Conservation (phyloP, 2,329 filamentous ascomycete species). For the Pseudogymnoascus pannorum region DNA sequence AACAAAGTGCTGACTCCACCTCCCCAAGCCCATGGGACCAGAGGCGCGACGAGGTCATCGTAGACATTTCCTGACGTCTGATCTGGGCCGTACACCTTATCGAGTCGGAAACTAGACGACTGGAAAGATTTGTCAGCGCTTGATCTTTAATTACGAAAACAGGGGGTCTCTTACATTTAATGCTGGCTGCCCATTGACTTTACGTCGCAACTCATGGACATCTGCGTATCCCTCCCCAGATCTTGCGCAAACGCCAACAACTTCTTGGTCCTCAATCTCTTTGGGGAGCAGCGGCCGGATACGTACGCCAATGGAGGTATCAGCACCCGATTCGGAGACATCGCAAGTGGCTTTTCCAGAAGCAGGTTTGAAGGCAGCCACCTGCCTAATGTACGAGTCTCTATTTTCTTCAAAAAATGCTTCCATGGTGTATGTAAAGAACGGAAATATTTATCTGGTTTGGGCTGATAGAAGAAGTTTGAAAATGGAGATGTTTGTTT, state of each 20-base stretch:
- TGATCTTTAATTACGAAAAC: slow-evolving; percentile 1
- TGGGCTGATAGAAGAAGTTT: not conserved
- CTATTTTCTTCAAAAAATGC: not conserved
- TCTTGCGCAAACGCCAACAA: not conserved
- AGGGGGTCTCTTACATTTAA: not conserved
- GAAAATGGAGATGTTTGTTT: not conserved
- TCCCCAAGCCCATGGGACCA: slow-evolving; percentile 39
- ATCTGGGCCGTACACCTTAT: slow-evolving; percentile 13
- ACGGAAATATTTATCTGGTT: not conserved
- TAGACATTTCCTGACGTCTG: slow-evolving; percentile 17
- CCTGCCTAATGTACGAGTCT: not conserved
- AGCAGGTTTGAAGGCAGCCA: slow-evolving; percentile 3
- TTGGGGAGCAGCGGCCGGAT: slow-evolving; percentile 7
- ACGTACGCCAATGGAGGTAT: slow-evolving; percentile 8
- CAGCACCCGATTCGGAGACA: not conserved
- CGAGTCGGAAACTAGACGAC: slow-evolving; percentile 13
- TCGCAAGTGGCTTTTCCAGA: not conserved
- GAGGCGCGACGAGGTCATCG: slow-evolving; percentile 8
- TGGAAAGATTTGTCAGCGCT: slow-evolving; percentile 25
- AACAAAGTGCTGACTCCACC: slow-evolving; percentile 44
- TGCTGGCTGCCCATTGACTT: slow-evolving; percentile 8
- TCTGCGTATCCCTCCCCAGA: not conserved
- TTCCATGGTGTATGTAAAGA: not conserved
- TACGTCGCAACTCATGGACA: slow-evolving; percentile 12
- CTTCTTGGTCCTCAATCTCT: not conserved